These are phyloP conservation scores for Xanthoparmelia taractica DNA, from an alignment of 495 filamentous ascomycete species.

Conservation along the genomic window DNA sequence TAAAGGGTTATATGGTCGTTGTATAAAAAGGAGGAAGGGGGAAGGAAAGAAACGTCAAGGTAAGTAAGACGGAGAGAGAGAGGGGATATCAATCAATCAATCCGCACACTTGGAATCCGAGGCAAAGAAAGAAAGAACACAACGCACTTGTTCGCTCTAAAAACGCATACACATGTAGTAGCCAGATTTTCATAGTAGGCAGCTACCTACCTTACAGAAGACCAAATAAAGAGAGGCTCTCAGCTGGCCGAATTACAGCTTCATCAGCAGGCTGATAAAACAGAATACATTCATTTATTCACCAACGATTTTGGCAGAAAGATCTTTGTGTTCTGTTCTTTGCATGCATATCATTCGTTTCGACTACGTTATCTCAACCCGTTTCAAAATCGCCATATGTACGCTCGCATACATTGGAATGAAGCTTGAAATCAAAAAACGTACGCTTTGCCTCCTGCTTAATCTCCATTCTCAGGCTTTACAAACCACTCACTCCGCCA, in stretches of 20 bases:
- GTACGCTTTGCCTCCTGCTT: neutral
- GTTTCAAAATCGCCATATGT: neutral
- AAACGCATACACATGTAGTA: neutral
- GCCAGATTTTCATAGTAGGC: neutral
- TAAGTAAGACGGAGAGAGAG: neutral
- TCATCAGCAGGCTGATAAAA: neutral
- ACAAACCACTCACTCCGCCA: neutral
- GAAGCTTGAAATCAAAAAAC: neutral
- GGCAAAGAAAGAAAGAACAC: too few relatives aligned
- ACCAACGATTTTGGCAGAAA: too few relatives aligned
- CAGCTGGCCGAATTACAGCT: too few relatives aligned
- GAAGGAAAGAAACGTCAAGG: neutral
- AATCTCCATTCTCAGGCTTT: too few relatives aligned
- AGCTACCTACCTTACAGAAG: too few relatives aligned
- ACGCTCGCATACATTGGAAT: neutral
- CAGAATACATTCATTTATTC: neutral
- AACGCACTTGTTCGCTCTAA: neutral
- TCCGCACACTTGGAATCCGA: too few relatives aligned
- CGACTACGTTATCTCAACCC: neutral
- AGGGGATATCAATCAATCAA: too few relatives aligned
- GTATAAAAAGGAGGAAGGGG: neutral
- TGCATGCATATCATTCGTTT: neutral
- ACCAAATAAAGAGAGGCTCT: too few relatives aligned
- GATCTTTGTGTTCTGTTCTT: neutral
- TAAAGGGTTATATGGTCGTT: neutral